Evolutionary conservation across 768 basidiomycete species (phyloP).

Genomic region (Krasilnikovozyma curviuscula): DNA sequence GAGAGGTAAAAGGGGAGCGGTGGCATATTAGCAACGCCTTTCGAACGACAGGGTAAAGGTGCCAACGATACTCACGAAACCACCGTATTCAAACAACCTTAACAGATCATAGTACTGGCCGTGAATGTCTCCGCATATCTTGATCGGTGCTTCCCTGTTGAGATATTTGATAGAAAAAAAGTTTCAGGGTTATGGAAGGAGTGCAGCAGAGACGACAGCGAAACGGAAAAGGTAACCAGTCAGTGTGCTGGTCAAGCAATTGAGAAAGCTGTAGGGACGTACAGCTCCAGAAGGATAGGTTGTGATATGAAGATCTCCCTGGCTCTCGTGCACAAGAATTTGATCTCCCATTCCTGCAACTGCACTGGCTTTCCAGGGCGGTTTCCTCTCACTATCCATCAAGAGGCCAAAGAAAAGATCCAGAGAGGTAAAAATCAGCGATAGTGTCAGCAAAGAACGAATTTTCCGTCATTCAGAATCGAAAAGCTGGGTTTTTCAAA

Average conservation of each 20-base stretch:
- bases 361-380: constrained; percentile 10
- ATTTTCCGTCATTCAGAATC: background rate
- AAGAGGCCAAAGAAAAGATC: background rate
- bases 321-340: constrained; percentile 8
- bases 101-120: constrained; percentile 16
- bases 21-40: background rate
- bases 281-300: constrained; percentile 14
- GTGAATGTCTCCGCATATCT: constrained; percentile 15
- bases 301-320: constrained; percentile 13
- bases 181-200: no score
- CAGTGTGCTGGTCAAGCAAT: no score
- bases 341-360: constrained; percentile 13
- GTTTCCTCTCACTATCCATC: constrained; percentile 11
- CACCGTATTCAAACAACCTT: constrained; percentile 13
- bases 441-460: background rate
- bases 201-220: no score
- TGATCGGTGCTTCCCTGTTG: constrained; percentile 15
- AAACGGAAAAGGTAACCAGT: no score
- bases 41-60: background rate
- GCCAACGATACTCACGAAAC: constrained; percentile 8
- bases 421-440: background rate
- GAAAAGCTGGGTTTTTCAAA: background rate
- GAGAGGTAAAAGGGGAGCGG: background rate
- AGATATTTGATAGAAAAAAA: no score
- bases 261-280: background rate